phyloP scores from a whole-genome alignment of 306 rosid species.

The Corylus americana region DNA sequence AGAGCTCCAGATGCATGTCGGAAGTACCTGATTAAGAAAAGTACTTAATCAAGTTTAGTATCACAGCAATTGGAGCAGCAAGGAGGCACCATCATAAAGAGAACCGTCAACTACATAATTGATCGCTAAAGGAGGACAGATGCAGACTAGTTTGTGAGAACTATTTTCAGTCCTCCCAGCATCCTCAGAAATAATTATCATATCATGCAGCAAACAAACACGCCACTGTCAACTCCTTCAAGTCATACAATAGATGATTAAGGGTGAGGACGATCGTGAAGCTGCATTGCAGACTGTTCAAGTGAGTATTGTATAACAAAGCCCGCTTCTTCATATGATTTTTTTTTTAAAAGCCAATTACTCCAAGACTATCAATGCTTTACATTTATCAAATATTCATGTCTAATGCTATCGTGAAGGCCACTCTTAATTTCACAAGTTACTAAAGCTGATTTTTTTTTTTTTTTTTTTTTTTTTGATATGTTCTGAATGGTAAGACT shows the following conservation, averaged over 20 bases:
- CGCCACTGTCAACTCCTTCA: background rate
- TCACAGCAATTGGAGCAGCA: background rate
- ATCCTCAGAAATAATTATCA: background rate
- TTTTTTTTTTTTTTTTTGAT: no score
- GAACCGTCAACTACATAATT: background rate
- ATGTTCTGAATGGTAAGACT: background rate
- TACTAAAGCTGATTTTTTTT: background rate
- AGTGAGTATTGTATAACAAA: background rate
- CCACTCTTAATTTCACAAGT: background rate
- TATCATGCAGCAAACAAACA: background rate
- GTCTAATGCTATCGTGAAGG: background rate
- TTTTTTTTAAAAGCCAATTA: no score
- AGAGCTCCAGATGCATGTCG: slow-evolving; percentile 89
- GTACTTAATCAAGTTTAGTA: slow-evolving; percentile 16
- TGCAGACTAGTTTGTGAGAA: background rate
- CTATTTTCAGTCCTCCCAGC: background rate
- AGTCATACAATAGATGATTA: background rate
- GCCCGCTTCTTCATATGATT: background rate
- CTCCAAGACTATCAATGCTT: background rate
- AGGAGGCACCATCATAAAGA: background rate
- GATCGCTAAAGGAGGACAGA: background rate
- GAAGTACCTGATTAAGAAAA: slow-evolving; percentile 67
- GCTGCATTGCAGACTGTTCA: background rate
- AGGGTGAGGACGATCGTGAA: background rate
- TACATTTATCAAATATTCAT: background rate